Base-by-base conservation (phyloP, 106 monocot genomes). In the Dioscorea alata region DNA sequence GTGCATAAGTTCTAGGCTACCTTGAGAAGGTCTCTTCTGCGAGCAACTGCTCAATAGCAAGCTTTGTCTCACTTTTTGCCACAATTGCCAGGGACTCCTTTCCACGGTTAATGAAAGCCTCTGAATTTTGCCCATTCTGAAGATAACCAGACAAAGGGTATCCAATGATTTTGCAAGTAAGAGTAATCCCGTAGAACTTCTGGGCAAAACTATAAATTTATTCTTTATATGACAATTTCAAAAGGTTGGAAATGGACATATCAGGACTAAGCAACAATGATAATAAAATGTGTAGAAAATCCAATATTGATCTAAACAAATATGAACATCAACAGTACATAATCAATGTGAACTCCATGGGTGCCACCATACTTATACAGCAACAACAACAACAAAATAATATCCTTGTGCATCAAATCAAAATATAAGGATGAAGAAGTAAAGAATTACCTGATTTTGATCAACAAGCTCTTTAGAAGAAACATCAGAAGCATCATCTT, bases 1-100 rank as follows among this genome's bases (percentile, higher is more conserved):
- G 7, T 61, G 31, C 61, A 14, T 4, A 61, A 23, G 23, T 25
- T 61, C 25, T 23, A 4, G 6, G 16, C 9, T 54, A 76, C 76
- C 76, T 76, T 32, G 76, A 63, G 63, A 76, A 76, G 14, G 76
- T 76, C 61, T 76, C 76, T 63, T 76, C 61, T 32, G 33, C 23
- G 23, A 76, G 50, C 50, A 76, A n/a, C 25, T 69, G 57, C 34
- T 76, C 69, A 53, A 76, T 76, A 50, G 63, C 60, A 61, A 69
- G 61, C 48, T 67, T 76, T 14, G 48, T 4, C 54, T 69, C 76
- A 33, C 31, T 69, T 56, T 61, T 69, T 51, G 50, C 12, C 33
- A 17, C 59, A 48, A 60, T 23, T 68, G 68, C 51, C 5, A 54
- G 23, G 25, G 54, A 57, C 21, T 53, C 68, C 23, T 68, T 53